A percentile compares a stretch with the other conserved stretches of the same genome.
These are phyloP conservation scores for Fusarium floridanum DNA, from an alignment of 2,329 filamentous ascomycete genomes.

Conservation along the genomic window DNA sequence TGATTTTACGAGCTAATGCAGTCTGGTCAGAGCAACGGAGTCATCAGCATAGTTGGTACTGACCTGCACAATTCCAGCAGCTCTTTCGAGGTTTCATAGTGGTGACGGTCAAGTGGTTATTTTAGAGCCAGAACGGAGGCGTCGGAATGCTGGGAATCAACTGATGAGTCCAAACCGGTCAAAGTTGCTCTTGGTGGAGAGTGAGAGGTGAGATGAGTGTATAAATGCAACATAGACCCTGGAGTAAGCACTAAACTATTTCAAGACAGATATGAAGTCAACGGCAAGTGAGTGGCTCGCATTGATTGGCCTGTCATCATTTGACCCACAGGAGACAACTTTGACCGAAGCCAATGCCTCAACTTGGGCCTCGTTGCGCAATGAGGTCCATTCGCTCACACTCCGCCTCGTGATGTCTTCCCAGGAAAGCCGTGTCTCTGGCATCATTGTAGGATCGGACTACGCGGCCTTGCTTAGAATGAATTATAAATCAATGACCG, in stretches of 20 bases:
- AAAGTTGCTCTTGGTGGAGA: conserved; percentile 21
- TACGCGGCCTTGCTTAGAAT: background rate
- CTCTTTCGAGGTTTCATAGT: conserved; percentile 24
- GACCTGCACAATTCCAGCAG: conserved; percentile 41
- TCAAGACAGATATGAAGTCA: background rate
- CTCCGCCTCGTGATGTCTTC: background rate
- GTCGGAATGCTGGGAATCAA: background rate
- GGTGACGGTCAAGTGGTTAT: background rate
- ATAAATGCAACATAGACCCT: background rate
- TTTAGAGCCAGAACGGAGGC: background rate
- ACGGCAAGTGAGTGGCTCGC: background rate
- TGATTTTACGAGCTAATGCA: conserved; percentile 36
- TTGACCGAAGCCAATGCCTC: conserved; percentile 16
- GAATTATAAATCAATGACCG: conserved; percentile 1
- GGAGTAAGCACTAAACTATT: conserved; percentile 6
- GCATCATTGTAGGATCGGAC: background rate
- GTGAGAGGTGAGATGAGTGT: background rate
- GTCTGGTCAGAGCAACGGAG: background rate
- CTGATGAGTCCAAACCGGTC: background rate
- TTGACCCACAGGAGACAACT: conserved; percentile 28
- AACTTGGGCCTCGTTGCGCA: background rate
- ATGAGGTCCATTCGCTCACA: background rate
- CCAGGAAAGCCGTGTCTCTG: background rate
- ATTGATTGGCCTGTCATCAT: background rate
- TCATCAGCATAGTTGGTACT: background rate